phyloP scores from a whole-genome alignment of 306 rosid genomes.

The Vicia faba region DNA sequence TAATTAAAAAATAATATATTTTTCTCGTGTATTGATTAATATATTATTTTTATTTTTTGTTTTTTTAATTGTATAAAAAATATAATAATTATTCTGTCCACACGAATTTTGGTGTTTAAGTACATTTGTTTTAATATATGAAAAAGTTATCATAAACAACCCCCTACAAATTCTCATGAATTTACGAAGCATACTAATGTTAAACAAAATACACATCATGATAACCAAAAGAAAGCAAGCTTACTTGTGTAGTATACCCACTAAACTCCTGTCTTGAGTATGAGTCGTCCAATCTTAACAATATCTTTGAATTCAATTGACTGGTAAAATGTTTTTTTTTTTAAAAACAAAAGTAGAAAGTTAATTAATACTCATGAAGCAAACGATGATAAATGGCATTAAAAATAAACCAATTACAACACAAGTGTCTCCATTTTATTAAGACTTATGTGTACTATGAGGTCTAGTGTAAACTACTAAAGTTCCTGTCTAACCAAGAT shows the following conservation, averaged over 20 bases:
- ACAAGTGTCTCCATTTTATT: conserved; percentile 16
- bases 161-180: conserved; percentile 18
- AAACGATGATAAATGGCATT: background rate
- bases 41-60: no score
- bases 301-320: conserved; percentile 90
- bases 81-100: no score
- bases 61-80: no score
- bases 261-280: conserved; percentile 98
- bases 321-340: conserved; percentile 46
- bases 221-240: conserved; percentile 34
- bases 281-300: conserved; percentile 98
- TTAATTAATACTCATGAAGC: background rate
- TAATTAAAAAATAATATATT: no score
- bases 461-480: background rate
- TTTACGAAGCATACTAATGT: conserved; percentile 16
- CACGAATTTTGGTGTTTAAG: no score
- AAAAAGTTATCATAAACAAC: conserved; percentile 38
- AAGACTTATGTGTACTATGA: conserved; percentile 6
- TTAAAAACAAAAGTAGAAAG: background rate
- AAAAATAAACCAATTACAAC: conserved; percentile 2
- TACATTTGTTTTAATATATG: no score
- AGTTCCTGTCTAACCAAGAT: conserved; percentile 24
- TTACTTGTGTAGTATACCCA: conserved; percentile 95
- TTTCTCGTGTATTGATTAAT: no score
- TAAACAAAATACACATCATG: conserved; percentile 11